Base-by-base conservation (phyloP, 768 basidiomycete genomes). In the Suillus clintonianus region DNA sequence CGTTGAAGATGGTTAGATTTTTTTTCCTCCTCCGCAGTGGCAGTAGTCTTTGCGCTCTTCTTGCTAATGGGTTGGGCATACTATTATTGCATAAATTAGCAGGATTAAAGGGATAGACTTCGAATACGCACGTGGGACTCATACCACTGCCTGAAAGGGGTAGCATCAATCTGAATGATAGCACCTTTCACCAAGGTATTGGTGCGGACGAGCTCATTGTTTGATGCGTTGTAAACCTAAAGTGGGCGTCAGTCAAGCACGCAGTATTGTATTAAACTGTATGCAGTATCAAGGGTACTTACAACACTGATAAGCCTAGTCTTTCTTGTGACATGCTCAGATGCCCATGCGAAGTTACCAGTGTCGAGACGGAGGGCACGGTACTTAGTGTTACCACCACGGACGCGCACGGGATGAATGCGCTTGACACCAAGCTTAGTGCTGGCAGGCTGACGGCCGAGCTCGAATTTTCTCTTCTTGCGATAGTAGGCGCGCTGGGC, bases 391-490 rank as follows among this genome's bases (percentile, higher is more conserved):
- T 95, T 98, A 63, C 97, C 97, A 67, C 97, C 97, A 74, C 97
- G 93, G 43, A 91, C 90, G 74, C 97, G 93, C 67, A 99, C 95
- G 61, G 88, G 86, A 83, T 99, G 97, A 72, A 99, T 82, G 65
- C 97, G 93, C 85, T 99, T 99, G 61, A 90, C 74, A 58, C 97
- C 96, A 68, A 99, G 89, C 85, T 94, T 98, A 76, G 97, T 99
- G 86, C 83, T 95, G 70, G 97, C 97, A 63, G 97, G 84, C 78
- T 99, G 97, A 77, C 97, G 95, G 77, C 97, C 97, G 74, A 98
- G 89, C 86, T 99, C 97, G 82, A 99, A 99, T 85, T 99, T 98
- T 90, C 97, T 90, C 94, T 99, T 99, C 88, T 99, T 99, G 86
- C 97, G 94, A 84, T 95, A 97, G 83, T 91, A 89, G 72, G 95